Conservation (phyloP, 148 eudicot genomes). For the Fagopyrum homotropicum region DNA sequence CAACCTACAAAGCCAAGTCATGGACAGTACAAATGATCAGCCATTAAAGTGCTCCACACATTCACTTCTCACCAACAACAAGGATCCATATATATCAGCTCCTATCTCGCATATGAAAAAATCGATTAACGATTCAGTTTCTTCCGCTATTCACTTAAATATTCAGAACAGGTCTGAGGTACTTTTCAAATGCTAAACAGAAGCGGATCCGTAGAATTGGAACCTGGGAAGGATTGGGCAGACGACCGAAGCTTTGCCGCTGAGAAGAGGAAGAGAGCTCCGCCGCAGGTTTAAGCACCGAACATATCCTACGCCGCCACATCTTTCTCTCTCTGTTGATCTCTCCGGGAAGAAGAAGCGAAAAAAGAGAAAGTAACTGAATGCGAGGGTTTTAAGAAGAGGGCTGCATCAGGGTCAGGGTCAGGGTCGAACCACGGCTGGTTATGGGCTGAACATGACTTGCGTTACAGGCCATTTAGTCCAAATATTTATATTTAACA, state of each 20-base stretch:
- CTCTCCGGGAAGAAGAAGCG: not conserved
- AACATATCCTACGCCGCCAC: slow-evolving; percentile 14
- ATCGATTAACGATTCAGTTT: not conserved
- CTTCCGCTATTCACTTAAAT: not conserved
- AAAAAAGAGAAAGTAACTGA: not conserved
- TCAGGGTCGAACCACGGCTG: not conserved
- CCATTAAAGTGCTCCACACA: not conserved
- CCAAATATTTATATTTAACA: not conserved
- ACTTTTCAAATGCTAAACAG: not conserved
- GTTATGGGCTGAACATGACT: not conserved
- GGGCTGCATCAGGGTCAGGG: not conserved
- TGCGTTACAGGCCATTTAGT: not conserved
- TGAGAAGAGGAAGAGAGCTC: slow-evolving; percentile 9
- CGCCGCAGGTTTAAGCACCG: slow-evolving; percentile 11
- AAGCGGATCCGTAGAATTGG: not conserved
- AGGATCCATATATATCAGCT: not conserved
- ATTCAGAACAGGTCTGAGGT: not conserved
- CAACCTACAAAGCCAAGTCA: not conserved
- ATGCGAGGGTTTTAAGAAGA: slow-evolving; percentile 6
- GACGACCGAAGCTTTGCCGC: not conserved
- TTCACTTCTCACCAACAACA: not conserved
- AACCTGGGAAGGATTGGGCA: slow-evolving; percentile 8
- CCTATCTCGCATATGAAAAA: not conserved
- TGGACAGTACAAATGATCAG: not conserved
- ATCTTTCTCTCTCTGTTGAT: slow-evolving; percentile 3